Percentiles rank a stretch among this genome's conserved stretches.
Evolutionary conservation across 202 grass and related monocot genomes (phyloP).

Genomic region (Elaeis oleifera): DNA sequence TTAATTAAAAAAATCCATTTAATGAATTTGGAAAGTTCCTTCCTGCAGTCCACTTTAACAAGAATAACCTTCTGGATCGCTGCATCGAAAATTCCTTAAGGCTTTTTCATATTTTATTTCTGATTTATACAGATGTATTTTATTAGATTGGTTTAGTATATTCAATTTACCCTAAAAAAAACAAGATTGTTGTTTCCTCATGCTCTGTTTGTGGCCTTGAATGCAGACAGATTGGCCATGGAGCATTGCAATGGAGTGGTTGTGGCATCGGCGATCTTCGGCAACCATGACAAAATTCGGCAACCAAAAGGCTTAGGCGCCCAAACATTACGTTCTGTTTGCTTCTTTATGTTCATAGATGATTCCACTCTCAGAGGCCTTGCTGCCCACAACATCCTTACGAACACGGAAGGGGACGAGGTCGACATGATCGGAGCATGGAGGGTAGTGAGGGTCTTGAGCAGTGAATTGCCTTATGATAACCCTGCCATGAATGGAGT

Average conservation of each 20-base stretch:
- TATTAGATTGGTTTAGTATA: too few relatives aligned
- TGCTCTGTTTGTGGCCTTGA: not conserved
- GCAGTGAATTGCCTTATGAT: slow-evolving; percentile 50
- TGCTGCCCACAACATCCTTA: slow-evolving; percentile 34
- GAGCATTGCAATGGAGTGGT: slow-evolving; percentile 55
- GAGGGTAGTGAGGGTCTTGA: slow-evolving; percentile 38
- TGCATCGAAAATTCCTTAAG: too few relatives aligned
- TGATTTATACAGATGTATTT: not conserved
- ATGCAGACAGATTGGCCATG: slow-evolving; percentile 71
- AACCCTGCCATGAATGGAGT: slow-evolving; percentile 81
- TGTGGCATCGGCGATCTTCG: slow-evolving; percentile 61
- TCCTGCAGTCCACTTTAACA: too few relatives aligned
- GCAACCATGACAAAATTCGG: slow-evolving; percentile 87
- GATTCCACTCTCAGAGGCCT: slow-evolving; percentile 34
- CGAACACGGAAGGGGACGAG: not conserved
- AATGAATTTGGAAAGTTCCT: too few relatives aligned
- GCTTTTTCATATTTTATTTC: not conserved
- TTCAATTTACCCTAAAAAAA: not conserved
- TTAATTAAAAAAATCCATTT: too few relatives aligned
- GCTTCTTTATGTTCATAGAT: slow-evolving; percentile 96
- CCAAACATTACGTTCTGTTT: slow-evolving; percentile 37
- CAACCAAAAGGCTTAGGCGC: slow-evolving; percentile 57
- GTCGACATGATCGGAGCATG: slow-evolving; percentile 40
- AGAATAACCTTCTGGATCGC: too few relatives aligned
- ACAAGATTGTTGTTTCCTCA: not conserved